These are phyloP conservation scores for Neofusicoccum parvum DNA, from an alignment of 2,329 filamentous ascomycete species.

Conservation along the genomic window DNA sequence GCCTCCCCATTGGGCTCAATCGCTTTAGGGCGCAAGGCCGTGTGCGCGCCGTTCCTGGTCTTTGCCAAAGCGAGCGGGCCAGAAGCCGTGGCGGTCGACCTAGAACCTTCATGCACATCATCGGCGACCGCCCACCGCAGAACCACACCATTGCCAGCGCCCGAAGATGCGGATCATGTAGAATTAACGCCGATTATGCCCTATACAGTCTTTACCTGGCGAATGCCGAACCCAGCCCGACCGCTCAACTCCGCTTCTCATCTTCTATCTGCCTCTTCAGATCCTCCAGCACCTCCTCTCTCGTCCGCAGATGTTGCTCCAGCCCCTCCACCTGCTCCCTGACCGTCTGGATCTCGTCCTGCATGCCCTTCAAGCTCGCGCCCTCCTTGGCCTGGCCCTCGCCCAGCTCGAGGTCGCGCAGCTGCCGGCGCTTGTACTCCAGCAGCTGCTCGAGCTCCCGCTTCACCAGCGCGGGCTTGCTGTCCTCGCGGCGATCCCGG, in stretches of 20 bases:
- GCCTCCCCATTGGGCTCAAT: not conserved
- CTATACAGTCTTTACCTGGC: constrained; percentile 17
- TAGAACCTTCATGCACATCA: not conserved
- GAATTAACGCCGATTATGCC: constrained; percentile 18
- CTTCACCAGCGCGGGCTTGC: constrained; percentile 89
- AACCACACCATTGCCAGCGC: not conserved
- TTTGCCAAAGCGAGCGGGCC: not conserved
- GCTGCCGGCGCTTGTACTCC: constrained; percentile 86
- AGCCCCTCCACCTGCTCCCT: constrained; percentile 91
- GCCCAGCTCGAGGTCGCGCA: constrained; percentile 74
- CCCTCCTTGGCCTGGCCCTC: constrained; percentile 69
- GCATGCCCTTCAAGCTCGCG: constrained; percentile 72
- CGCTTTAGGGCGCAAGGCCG: not conserved
- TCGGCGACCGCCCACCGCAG: not conserved
- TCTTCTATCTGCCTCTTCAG: constrained; percentile 82
- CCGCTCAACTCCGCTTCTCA: constrained; percentile 59
- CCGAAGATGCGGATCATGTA: not conserved
- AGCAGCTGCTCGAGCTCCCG: constrained; percentile 90
- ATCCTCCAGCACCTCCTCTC: constrained; percentile 75
- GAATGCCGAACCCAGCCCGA: not conserved
- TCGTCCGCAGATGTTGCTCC: constrained; percentile 75
- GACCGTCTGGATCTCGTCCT: constrained; percentile 87
- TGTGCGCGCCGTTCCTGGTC: not conserved
- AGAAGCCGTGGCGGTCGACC: not conserved
- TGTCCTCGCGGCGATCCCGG: constrained; percentile 66